Conservation (phyloP, 208 protist species). For the Crithidia sp. region DNA sequence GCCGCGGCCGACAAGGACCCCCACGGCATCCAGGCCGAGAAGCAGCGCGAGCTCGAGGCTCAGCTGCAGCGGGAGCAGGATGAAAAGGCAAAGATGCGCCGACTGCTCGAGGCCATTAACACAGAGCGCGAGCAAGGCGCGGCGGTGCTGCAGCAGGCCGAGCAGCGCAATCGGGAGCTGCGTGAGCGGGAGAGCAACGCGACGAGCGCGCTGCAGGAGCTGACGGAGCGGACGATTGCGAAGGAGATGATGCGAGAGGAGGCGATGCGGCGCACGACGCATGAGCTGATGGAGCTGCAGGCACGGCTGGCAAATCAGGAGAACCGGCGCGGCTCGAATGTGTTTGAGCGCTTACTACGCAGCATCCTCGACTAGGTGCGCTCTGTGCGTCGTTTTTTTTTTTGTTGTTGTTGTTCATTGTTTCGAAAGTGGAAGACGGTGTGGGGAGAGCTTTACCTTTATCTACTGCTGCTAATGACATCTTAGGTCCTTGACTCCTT, state of each 20-base stretch:
- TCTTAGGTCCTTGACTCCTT: too few species aligned
- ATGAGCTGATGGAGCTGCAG: conserved; percentile 72
- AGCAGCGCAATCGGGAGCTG: conserved; percentile 59
- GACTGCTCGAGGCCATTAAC: conserved; percentile 64
- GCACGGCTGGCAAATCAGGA: conserved; percentile 50
- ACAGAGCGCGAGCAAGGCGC: conserved; percentile 67
- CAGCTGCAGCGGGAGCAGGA: conserved; percentile 59
- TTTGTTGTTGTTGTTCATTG: too few species aligned
- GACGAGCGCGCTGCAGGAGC: conserved; percentile 41
- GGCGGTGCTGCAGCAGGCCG: conserved; percentile 45
- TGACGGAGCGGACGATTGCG: conserved; percentile 54
- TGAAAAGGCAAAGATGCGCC: conserved; percentile 61
- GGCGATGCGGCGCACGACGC: conserved; percentile 53
- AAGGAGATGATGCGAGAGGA: conserved; percentile 74
- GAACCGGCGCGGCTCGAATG: conserved; percentile 32
- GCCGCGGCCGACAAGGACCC: conserved; percentile 56
- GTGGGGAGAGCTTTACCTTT: too few species aligned
- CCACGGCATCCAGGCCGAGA: conserved; percentile 54
- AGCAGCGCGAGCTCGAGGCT: conserved; percentile 70
- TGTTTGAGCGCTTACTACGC: conserved; percentile 46
- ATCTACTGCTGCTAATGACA: too few species aligned
- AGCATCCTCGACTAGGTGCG: conserved; percentile 22
- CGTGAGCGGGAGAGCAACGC: conserved; percentile 54
- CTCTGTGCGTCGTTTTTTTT: background rate
- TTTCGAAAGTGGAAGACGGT: too few species aligned